Conservation (phyloP, 345 rosid genomes). For the Populus tremula region DNA sequence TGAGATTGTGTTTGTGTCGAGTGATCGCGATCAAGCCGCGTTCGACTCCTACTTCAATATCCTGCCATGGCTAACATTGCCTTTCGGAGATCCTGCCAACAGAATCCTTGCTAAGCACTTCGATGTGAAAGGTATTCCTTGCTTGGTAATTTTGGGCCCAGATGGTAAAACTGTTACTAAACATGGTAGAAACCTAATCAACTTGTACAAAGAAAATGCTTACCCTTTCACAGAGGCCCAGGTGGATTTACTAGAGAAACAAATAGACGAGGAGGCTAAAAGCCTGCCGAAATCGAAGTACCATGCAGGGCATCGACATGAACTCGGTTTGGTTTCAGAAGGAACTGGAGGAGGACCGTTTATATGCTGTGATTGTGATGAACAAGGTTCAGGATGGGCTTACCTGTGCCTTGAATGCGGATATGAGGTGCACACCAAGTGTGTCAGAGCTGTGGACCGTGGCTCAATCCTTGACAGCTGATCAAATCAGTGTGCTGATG, state of each 20-base stretch:
- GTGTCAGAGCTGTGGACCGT: constrained; percentile 31
- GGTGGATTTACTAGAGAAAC: constrained; percentile 37
- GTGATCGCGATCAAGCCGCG: constrained; percentile 34
- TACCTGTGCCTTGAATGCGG: constrained; percentile 67
- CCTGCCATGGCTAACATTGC: constrained; percentile 62
- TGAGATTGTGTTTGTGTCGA: constrained; percentile 50
- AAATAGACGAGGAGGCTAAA: constrained; percentile 51
- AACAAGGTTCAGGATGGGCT: constrained; percentile 65
- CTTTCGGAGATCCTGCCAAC: constrained; percentile 42
- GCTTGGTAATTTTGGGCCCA: constrained; percentile 51
- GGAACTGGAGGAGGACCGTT: constrained; percentile 57
- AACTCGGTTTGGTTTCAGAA: constrained; percentile 53
- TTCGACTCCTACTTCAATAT: constrained; percentile 36
- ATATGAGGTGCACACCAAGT: constrained; percentile 65
- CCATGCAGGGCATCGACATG: constrained; percentile 53
- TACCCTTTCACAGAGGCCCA: constrained; percentile 53
- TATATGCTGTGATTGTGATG: constrained; percentile 63
- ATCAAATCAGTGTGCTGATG: neutral
- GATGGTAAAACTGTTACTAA: constrained; percentile 57
- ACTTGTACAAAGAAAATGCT: constrained; percentile 50
- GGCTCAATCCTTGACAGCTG: neutral
- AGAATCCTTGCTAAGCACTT: constrained; percentile 42
- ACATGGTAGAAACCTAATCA: constrained; percentile 47
- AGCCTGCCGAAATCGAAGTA: constrained; percentile 37
- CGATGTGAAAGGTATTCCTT: constrained; percentile 52